Percentiles rank a stretch among this genome's conserved stretches.
Evolutionary conservation across 306 rosid genomes (phyloP).

Genomic region (Rosa chinensis): DNA sequence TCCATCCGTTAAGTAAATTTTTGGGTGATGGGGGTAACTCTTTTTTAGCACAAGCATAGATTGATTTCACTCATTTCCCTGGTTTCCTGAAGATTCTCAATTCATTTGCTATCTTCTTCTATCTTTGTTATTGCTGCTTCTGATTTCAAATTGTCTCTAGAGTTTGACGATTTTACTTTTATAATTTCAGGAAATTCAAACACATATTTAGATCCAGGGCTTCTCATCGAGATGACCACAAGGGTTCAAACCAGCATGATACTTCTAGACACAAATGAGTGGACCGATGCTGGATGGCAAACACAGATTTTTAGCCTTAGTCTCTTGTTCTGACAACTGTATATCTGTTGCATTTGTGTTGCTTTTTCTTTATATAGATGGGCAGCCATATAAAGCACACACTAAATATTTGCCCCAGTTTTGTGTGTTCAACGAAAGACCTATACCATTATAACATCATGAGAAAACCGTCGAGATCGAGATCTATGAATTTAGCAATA

Average conservation of each 20-base stretch:
- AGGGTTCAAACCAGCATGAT: constrained; percentile 38
- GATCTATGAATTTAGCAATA: constrained; percentile 6
- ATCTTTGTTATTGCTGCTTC: neutral
- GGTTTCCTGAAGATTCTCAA: neutral
- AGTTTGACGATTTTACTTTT: constrained; percentile 12
- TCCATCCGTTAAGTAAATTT: neutral
- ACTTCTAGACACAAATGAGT: constrained; percentile 39
- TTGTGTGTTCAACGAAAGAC: constrained; percentile 2
- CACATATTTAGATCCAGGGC: constrained; percentile 43
- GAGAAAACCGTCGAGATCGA: constrained; percentile 2
- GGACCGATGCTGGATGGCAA: constrained; percentile 19
- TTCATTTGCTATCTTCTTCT: neutral
- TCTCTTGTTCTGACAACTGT: constrained; percentile 31
- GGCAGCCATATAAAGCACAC: neutral
- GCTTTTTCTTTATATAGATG: neutral
- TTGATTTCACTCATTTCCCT: neutral
- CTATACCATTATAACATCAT: neutral
- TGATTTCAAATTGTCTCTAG: constrained; percentile 16
- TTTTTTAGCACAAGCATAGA: neutral
- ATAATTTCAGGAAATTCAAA: constrained; percentile 55
- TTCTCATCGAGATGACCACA: constrained; percentile 47
- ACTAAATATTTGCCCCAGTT: constrained; percentile 6
- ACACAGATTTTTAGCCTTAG: constrained; percentile 14
- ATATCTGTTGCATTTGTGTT: constrained; percentile 6
- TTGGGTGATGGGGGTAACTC: constrained; percentile 6